Conservation (phyloP, 306 rosid genomes). For the Urtica urens region DNA sequence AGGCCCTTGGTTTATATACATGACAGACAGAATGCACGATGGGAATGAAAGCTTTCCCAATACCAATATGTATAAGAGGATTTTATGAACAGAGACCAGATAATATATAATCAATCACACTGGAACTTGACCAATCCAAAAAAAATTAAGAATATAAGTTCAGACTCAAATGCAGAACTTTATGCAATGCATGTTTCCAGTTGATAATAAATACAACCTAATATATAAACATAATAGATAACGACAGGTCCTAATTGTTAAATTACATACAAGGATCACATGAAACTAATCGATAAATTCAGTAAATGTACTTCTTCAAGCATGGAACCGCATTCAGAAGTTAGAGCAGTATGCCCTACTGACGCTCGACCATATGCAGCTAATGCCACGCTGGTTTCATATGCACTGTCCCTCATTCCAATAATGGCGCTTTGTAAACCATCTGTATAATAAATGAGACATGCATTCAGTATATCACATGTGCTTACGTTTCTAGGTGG, state of each 20-base stretch:
- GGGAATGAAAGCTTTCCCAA: no score
- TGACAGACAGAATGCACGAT: no score
- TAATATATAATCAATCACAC: no score
- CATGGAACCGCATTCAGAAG: constrained; percentile 97
- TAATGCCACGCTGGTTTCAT: constrained; percentile 62
- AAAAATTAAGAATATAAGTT: no score
- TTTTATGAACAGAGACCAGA: no score
- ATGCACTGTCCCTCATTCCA: constrained; percentile 79
- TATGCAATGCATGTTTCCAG: no score
- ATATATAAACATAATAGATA: constrained; percentile 4
- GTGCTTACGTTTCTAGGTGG: neutral
- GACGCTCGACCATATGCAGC: constrained; percentile 58
- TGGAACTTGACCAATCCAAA: no score
- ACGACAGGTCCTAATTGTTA: neutral
- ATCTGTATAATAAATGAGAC: constrained; percentile 30
- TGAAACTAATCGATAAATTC: neutral
- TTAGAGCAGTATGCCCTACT: constrained; percentile 75
- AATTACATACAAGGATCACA: neutral
- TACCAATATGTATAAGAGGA: no score
- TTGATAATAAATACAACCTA: no score
- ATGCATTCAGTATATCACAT: neutral
- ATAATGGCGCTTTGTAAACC: constrained; percentile 71
- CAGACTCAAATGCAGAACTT: no score
- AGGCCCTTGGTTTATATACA: no score
- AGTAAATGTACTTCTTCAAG: constrained; percentile 69